Conservation (phyloP, 495 filamentous ascomycete genomes). For the Lindgomyces ingoldianus region DNA sequence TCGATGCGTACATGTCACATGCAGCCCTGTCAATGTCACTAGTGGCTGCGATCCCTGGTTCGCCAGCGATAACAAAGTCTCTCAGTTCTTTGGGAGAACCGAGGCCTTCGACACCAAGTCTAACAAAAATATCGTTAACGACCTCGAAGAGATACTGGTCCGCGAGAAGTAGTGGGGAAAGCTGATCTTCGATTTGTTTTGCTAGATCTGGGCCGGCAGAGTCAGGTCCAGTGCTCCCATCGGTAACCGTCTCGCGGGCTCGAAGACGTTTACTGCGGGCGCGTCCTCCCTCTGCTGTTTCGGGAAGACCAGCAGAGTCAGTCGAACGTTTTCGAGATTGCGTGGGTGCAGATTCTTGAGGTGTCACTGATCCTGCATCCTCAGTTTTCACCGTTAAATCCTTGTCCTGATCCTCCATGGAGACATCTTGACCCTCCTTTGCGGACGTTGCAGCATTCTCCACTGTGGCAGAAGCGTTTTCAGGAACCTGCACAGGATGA, state of each 20-base stretch:
- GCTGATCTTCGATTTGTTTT: conserved; percentile 71
- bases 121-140: conserved; percentile 64
- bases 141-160: conserved; percentile 77
- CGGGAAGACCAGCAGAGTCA: conserved; percentile 61
- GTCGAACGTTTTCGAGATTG: conserved; percentile 63
- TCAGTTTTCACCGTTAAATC: conserved; percentile 15
- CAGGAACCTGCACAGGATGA: not conserved
- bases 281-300: conserved; percentile 58
- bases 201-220: conserved; percentile 61
- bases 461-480: not conserved
- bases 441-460: not conserved
- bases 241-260: conserved; percentile 70
- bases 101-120: conserved; percentile 61
- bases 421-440: conserved; percentile 10
- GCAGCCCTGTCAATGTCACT: conserved; percentile 24
- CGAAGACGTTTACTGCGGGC: conserved; percentile 82
- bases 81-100: conserved; percentile 35
- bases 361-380: conserved; percentile 15
- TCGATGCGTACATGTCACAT: conserved; percentile 25
- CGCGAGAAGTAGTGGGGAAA: conserved; percentile 66
- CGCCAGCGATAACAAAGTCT: conserved; percentile 11
- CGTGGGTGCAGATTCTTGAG: conserved; percentile 13
- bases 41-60: not conserved
- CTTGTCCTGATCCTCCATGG: conserved; percentile 26
- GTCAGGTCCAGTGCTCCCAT: conserved; percentile 53